Evolutionary conservation across 225 moss, liverwort and hornwort species (phyloP).

Genomic region (Straminergon stramineum): DNA sequence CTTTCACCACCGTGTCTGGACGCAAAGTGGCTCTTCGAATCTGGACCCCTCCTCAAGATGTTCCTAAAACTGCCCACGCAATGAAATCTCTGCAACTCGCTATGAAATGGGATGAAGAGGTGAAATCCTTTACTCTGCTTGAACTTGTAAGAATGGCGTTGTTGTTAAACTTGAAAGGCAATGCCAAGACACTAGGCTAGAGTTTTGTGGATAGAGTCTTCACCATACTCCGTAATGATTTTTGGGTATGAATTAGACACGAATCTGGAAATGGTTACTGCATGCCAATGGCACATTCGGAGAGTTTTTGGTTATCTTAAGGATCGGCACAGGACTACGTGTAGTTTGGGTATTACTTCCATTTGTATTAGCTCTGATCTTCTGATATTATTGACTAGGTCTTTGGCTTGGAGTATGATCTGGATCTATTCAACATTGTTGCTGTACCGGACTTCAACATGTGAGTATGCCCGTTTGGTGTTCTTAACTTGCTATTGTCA

Average conservation of each 20-base stretch:
- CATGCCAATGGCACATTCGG: not conserved
- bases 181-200: not conserved
- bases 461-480: conserved; percentile 22
- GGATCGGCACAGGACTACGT: not conserved
- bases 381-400: conserved; percentile 20
- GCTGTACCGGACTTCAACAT: conserved; percentile 98
- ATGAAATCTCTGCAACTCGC: conserved; percentile 77
- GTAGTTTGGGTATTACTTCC: not conserved
- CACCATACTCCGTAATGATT: not conserved
- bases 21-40: conserved; percentile 74
- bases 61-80: conserved; percentile 71
- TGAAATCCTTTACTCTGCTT: not conserved
- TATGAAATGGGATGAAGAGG: conserved; percentile 99
- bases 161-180: not conserved
- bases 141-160: not conserved
- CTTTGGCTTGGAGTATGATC: conserved; percentile 91
- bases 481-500: not conserved
- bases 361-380: not conserved
- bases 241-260: not conserved
- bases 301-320: not conserved
- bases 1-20: conserved; percentile 75
- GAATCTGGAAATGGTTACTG: not conserved
- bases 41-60: conserved; percentile 77
- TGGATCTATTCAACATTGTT: conserved; percentile 95
- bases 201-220: not conserved